Conservation (phyloP, 2,329 filamentous ascomycete species). For the Trichoderma atroviride region DNA sequence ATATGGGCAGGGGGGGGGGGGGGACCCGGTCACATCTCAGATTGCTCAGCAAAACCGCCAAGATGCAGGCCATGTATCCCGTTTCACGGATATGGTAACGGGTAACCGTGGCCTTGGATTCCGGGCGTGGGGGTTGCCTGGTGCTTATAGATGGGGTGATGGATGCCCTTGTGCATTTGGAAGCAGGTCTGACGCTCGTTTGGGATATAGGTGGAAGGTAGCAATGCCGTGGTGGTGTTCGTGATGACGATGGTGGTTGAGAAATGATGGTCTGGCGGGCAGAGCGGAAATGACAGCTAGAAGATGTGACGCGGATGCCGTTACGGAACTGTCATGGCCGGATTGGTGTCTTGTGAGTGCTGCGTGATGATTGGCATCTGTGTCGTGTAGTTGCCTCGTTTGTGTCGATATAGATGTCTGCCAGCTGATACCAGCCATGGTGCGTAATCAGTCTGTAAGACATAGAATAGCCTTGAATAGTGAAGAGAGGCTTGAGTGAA, state of each 20-base stretch:
- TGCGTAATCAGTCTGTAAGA: not conserved
- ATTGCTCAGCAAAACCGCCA: conserved; percentile 1
- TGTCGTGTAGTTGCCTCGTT: not conserved
- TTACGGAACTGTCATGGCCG: not conserved
- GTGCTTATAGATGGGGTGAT: not conserved
- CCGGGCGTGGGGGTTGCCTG: conserved; percentile 21
- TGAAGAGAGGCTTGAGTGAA: not conserved
- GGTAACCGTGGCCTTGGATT: conserved; percentile 23
- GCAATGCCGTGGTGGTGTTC: not conserved
- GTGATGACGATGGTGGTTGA: not conserved
- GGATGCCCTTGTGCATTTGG: not conserved
- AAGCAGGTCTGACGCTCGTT: not conserved
- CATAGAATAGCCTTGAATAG: not conserved
- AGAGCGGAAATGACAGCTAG: not conserved
- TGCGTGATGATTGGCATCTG: not conserved
- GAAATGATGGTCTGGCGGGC: not conserved
- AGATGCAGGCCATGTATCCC: conserved; percentile 16
- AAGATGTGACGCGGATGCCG: not conserved
- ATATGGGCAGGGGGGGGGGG: not conserved
- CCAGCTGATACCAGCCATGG: not conserved
- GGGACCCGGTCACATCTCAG: conserved; percentile 3
- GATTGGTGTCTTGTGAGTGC: not conserved
- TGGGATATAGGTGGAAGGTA: not conserved
- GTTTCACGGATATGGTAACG: conserved; percentile 23
- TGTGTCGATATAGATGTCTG: not conserved